Evolutionary conservation across 306 rosid species (phyloP).

Genomic region (Prunus persica): Prunus_persica_NCBIv2 NC_034011.1:7263001-7263500

Average conservation of each 20-base stretch:
- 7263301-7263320: too few relatives aligned
- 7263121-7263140: constrained; percentile 21
- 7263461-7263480: not conserved
- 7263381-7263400: too few relatives aligned
- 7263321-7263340: too few relatives aligned
- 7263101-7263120: constrained; percentile 13
- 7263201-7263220: not conserved
- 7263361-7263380: too few relatives aligned
- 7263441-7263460: too few relatives aligned
- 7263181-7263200: not conserved
- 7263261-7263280: not conserved
- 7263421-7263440: too few relatives aligned
- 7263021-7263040: constrained; percentile 10
- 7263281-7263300: too few relatives aligned
- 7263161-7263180: not conserved
- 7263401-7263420: too few relatives aligned
- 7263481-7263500: not conserved
- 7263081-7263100: constrained; percentile 16
- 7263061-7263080: constrained; percentile 1
- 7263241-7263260: constrained; percentile 1
- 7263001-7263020: not conserved
- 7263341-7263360: too few relatives aligned
- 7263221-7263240: not conserved
- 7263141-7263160: constrained; percentile 12
- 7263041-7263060: constrained; percentile 20